Evolutionary conservation across 805 yeast genomes (phyloP).

Genomic region (Lipomyces oligophaga): DNA sequence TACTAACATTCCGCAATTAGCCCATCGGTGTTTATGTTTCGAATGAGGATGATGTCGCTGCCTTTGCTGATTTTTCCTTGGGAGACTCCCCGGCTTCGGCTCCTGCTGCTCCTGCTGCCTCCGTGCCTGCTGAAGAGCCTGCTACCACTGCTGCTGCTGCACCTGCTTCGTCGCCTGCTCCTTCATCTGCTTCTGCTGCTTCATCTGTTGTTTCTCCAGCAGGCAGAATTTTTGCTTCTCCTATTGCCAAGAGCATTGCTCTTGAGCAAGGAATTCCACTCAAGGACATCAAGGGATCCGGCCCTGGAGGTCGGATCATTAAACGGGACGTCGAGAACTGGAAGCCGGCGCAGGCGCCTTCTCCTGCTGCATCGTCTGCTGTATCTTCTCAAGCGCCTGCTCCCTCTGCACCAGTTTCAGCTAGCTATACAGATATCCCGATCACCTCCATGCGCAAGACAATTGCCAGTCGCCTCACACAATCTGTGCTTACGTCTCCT

Average conservation of each 20-base stretch:
- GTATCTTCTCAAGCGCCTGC: no score
- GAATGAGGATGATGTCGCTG: constrained; percentile 75
- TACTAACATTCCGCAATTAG: constrained; percentile 17
- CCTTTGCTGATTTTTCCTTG: constrained; percentile 79
- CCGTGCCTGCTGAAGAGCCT: constrained; percentile 41
- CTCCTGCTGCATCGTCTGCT: constrained; percentile 32
- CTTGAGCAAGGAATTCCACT: constrained; percentile 86
- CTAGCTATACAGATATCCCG: constrained; percentile 76
- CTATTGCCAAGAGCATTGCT: constrained; percentile 89
- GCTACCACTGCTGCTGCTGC: constrained; percentile 32
- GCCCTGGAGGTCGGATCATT: constrained; percentile 92
- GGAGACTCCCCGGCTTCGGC: constrained; percentile 62
- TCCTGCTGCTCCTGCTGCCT: constrained; percentile 38
- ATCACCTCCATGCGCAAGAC: constrained; percentile 89
- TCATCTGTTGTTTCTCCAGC: constrained; percentile 34
- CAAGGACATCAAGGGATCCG: constrained; percentile 82
- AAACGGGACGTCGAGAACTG: constrained; percentile 82
- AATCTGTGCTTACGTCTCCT: constrained; percentile 84
- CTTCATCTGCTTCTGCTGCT: constrained; percentile 40
- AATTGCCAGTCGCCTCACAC: constrained; percentile 81
- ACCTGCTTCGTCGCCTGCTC: constrained; percentile 37
- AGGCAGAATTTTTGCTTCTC: constrained; percentile 87
- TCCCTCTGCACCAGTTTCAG: constrained; percentile 44
- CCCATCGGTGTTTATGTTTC: constrained; percentile 97
- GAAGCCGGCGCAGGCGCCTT: constrained; percentile 44